These are phyloP conservation scores for Fusarium sp. DNA, from an alignment of 2,329 filamentous ascomycete species.

Conservation along the genomic window DNA sequence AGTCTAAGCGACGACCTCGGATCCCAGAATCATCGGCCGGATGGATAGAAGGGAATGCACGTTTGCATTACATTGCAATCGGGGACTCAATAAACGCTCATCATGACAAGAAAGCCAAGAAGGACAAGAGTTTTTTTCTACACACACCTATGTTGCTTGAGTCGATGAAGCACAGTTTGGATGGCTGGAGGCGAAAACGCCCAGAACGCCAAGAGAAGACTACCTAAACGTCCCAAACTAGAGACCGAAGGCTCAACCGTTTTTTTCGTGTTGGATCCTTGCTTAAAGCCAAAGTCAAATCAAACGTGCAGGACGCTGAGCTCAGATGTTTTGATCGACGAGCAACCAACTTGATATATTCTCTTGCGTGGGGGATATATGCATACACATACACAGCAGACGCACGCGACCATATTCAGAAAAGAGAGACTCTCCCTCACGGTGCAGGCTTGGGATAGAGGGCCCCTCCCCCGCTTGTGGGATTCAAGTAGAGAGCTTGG, in stretches of 20 bases:
- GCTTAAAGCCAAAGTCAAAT: not conserved
- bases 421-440: constrained; percentile 1
- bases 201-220: constrained; percentile 33
- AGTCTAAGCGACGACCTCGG: constrained; percentile 30
- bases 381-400: constrained; percentile 6
- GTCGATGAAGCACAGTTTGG: not conserved
- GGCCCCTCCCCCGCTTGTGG: constrained; percentile 24
- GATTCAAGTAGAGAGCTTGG: constrained; percentile 39
- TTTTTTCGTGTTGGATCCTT: constrained; percentile 25
- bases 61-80: not conserved
- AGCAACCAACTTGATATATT: not conserved
- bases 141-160: constrained; percentile 28
- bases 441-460: constrained; percentile 3
- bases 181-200: constrained; percentile 28
- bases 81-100: constrained; percentile 7
- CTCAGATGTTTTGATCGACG: constrained; percentile 18
- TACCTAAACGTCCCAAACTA: constrained; percentile 6
- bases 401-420: constrained; percentile 39
- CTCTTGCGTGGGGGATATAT: not conserved
- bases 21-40: constrained; percentile 22
- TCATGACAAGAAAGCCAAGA: constrained; percentile 35
- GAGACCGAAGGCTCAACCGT: constrained; percentile 3
- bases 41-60: constrained; percentile 31
- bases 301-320: not conserved
- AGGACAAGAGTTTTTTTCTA: constrained; percentile 5